Evolutionary conservation across 2,329 filamentous ascomycete genomes (phyloP), one percentile per base, ranked within the genome.

Genomic region (Tetracladium maxilliforme): DNA sequence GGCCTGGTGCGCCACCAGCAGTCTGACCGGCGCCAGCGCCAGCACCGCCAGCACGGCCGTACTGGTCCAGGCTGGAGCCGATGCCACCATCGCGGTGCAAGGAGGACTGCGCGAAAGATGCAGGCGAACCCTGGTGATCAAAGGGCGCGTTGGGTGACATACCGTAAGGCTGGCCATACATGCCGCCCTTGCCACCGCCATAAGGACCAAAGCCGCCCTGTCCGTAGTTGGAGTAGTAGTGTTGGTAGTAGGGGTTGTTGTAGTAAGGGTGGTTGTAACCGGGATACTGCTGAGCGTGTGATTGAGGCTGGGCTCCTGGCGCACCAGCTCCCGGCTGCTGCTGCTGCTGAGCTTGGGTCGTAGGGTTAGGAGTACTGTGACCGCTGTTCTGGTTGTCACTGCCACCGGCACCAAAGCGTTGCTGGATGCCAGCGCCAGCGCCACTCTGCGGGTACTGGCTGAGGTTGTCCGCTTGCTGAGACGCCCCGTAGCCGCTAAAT

Each of bases 351-450:
- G 52, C 57, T 30, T 63, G 62, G 31, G 69, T 49, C 20, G 75
- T 64, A 15, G 86, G 84, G 55, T 92, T 90, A 18, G 87, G 86
- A 3, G 86, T 94, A 41, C 78, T 87, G 49, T 90, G 78, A 22
- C 84, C 87, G 47, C 83, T 93, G 56, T 77, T 83, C 42, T 84
- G 80, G 33, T 69, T 66, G 28, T 92, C 83, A n/a, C n/a, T n/a
- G 33, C 70, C 61, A 31, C 63, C 54, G 16, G 60, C 52, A 23
- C 56, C 58, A 35, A 73, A 75, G 26, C 71, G 65, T 5, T 69
- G 64, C 35, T 63, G 64, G n/a, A n/a, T n/a, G 47, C 54, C 28
- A 26, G 73, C 58, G 23, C 54, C 65, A 42, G 75, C 76, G 38
- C 75, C 77, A 47, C 72, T 80, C 47, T 86, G 81, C 19, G 77